These are phyloP conservation scores for Kodamaea kakaduensis DNA, from an alignment of 805 yeast genomes.

Conservation along the genomic window DNA sequence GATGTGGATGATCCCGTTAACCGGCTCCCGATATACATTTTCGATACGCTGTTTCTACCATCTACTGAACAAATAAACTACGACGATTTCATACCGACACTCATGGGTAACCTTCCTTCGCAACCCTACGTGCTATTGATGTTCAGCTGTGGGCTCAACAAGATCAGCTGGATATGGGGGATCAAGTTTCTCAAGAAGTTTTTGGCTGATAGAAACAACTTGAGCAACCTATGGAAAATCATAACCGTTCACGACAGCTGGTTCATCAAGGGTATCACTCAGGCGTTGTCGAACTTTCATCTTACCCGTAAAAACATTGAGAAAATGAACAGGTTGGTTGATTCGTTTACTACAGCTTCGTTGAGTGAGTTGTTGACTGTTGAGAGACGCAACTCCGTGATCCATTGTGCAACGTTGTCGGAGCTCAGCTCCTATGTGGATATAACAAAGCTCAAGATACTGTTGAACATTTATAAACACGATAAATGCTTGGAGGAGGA, in stretches of 20 bases:
- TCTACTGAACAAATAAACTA: constrained; percentile 42
- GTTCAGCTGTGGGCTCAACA: constrained; percentile 77
- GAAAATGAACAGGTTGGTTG: constrained; percentile 24
- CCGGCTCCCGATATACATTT: constrained; percentile 67
- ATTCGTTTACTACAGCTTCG: constrained; percentile 18
- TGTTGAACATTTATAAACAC: constrained; percentile 68
- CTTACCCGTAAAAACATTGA: constrained; percentile 30
- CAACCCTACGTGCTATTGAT: constrained; percentile 64
- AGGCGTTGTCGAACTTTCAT: constrained; percentile 59
- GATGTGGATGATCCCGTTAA: constrained; percentile 63
- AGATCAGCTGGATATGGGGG: constrained; percentile 69
- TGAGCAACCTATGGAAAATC: constrained; percentile 49
- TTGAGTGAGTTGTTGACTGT: constrained; percentile 5
- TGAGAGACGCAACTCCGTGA: constrained; percentile 19
- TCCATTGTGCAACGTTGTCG: constrained; percentile 48
- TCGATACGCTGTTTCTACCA: constrained; percentile 82
- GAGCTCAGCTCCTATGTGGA: constrained; percentile 61
- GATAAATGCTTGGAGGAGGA: constrained; percentile 51
- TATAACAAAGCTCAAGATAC: constrained; percentile 70
- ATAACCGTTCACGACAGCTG: constrained; percentile 89
- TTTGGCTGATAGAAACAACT: constrained; percentile 50
- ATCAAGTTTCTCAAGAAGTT: constrained; percentile 50
- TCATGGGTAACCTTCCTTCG: constrained; percentile 56
- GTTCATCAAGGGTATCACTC: constrained; percentile 76
- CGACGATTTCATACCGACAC: constrained; percentile 52